A percentile compares a stretch with the other conserved stretches of the same genome.
Conservation (phyloP, 306 rosid species). For the Purshia tridentata region DNA sequence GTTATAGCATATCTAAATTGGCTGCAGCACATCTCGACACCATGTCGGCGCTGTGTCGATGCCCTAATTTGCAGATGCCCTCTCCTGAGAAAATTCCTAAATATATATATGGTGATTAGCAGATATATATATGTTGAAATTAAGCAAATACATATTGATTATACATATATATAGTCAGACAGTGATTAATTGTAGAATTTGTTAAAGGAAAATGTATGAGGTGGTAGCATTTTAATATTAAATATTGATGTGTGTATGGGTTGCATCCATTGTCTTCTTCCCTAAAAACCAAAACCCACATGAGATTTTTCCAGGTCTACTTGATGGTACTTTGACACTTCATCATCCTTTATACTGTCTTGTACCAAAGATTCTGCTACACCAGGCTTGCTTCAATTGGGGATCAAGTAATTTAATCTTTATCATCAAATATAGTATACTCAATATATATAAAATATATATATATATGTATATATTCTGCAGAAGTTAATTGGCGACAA, state of each 20-base stretch:
- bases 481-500: conserved; percentile 14
- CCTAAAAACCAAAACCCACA: conserved; percentile 37
- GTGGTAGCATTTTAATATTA: neutral
- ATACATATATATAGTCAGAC: neutral
- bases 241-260: conserved; percentile 19
- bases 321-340: conserved; percentile 19
- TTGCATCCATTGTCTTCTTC: conserved; percentile 39
- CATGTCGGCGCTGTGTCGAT: too few relatives aligned
- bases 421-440: neutral
- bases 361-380: conserved; percentile 31
- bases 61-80: too few relatives aligned
- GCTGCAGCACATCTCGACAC: too few relatives aligned
- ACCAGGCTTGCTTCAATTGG: conserved; percentile 26
- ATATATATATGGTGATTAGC: conserved; percentile 1
- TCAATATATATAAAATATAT: neutral
- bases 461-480: neutral
- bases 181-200: neutral
- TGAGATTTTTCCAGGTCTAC: conserved; percentile 28
- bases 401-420: conserved; percentile 3
- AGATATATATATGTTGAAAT: neutral
- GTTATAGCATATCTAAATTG: too few relatives aligned
- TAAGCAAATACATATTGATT: neutral
- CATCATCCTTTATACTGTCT: conserved; percentile 2
- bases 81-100: too few relatives aligned
- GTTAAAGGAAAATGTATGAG: neutral